Evolutionary conservation across 1,139 yeast genomes (phyloP), one percentile per base, ranked within the genome.

Genomic region (Geotrichum siamense): DNA sequence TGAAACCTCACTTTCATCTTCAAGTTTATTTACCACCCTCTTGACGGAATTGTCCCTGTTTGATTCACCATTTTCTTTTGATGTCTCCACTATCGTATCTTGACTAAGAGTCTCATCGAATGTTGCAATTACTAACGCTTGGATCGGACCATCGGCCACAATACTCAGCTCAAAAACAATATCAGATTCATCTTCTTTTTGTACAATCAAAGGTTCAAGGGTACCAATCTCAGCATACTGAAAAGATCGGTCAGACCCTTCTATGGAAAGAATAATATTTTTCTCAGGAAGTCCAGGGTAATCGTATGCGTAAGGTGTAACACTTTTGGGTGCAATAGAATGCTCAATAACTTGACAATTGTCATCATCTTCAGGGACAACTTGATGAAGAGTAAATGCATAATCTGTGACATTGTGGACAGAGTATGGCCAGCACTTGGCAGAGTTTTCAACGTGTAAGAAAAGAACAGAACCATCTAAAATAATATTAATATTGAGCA

Each of bases 271-370:
- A 2, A 86, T 72, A 28, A 91, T 64, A 57, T 87, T 96, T 60
- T 87, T 89, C 35, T 82, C 75, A 12, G 77, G 68, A 0, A 96
- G 96, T 45, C 94, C 85, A 0, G 98, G 98, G 63, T 76, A 91
- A 60, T 91, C 98, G 85, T 96, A 91, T 0, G 98, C 87, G 62
- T 91, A 91, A 0, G 97, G 96, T 97, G 91, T 91, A 1, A 85
- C 94, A 65, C 95, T 84, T 59, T 77, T 79, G 1, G 94, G 78
- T 0, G 96, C 96, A 19, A 89, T 72, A 47, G 76, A 74, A 59
- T 87, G 91, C 56, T 74, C 79, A 21, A 86, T 72, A 66, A 55
- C 69, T 52, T 53, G 70, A 67, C 41, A 75, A 10, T 26, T 27
- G 36, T 76, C 83, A 55, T 82, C 80, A 32, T 82, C 67, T 53